Evolutionary conservation across 495 filamentous ascomycete genomes (phyloP).

Genomic region (Penicillium lividum): DNA sequence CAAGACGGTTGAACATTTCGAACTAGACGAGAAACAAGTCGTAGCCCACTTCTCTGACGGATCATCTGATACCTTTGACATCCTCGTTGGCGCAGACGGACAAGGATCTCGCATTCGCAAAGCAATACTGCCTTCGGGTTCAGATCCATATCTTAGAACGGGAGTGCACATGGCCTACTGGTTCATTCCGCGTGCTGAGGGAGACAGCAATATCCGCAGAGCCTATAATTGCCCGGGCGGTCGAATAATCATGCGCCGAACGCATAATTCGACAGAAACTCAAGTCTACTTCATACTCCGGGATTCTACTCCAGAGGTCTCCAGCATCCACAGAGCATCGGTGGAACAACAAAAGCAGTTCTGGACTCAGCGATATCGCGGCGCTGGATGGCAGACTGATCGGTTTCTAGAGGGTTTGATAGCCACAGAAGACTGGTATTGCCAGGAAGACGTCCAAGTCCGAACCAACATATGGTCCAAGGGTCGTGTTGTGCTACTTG

Average conservation of each 20-base stretch:
- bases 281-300: conserved; percentile 28
- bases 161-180: conserved; percentile 45
- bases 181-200: conserved; percentile 36
- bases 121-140: conserved; percentile 29
- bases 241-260: conserved; percentile 29
- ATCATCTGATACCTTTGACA: conserved; percentile 40
- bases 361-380: conserved; percentile 33
- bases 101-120: conserved; percentile 44
- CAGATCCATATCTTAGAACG: conserved; percentile 21
- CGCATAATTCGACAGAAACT: conserved; percentile 20
- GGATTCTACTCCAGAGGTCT: conserved; percentile 21
- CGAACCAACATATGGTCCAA: conserved; percentile 44
- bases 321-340: conserved; percentile 14
- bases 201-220: conserved; percentile 30
- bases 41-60: conserved; percentile 42
- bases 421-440: conserved; percentile 51
- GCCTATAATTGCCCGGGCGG: conserved; percentile 23
- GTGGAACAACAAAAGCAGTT: conserved; percentile 31
- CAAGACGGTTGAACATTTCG: conserved; percentile 25
- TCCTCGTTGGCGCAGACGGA: conserved; percentile 54
- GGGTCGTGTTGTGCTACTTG: conserved; percentile 53
- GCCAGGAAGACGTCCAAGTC: conserved; percentile 41
- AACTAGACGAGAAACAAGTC: conserved; percentile 30
- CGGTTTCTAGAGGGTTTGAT: conserved; percentile 45
- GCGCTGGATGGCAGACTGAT: conserved; percentile 46